Evolutionary conservation across 2,329 filamentous ascomycete genomes (phyloP).

Genomic region (Ophiostoma angusticollis): DNA sequence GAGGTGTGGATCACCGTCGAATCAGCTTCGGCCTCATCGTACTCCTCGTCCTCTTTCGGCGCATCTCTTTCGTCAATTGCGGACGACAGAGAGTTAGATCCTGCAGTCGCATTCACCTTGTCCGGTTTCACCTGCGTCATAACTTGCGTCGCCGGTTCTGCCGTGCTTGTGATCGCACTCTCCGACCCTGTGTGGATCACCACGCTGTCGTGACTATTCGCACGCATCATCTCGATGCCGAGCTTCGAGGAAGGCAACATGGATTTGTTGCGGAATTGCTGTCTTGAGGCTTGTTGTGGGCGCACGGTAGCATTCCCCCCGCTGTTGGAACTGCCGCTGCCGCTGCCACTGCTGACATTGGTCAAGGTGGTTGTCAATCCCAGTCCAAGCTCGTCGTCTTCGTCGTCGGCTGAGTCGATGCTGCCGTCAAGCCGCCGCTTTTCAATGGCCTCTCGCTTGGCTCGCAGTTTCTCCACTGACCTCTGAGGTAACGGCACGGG

Average conservation of each 20-base stretch:
- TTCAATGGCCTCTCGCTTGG: constrained; percentile 64
- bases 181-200: constrained; percentile 32
- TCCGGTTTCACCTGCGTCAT: constrained; percentile 38
- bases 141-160: constrained; percentile 38
- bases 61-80: neutral
- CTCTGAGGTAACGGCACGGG: constrained; percentile 42
- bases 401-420: constrained; percentile 82
- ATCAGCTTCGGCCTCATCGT: constrained; percentile 15
- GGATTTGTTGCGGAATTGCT: constrained; percentile 41
- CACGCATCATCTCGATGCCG: constrained; percentile 95
- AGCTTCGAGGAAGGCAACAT: constrained; percentile 71
- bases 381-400: constrained; percentile 75
- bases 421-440: constrained; percentile 58
- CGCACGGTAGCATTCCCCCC: constrained; percentile 26
- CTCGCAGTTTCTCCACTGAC: constrained; percentile 60
- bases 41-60: constrained; percentile 1
- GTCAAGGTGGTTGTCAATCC: constrained; percentile 12
- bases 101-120: constrained; percentile 19
- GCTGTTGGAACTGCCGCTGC: constrained; percentile 12
- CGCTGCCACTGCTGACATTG: constrained; percentile 20
- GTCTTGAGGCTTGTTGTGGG: constrained; percentile 15
- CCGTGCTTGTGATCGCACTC: constrained; percentile 24
- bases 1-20: constrained; percentile 18
- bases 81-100: neutral
- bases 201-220: constrained; percentile 82